Conservation (phyloP, 129 eudicot species). For the Calendula officinalis region DNA sequence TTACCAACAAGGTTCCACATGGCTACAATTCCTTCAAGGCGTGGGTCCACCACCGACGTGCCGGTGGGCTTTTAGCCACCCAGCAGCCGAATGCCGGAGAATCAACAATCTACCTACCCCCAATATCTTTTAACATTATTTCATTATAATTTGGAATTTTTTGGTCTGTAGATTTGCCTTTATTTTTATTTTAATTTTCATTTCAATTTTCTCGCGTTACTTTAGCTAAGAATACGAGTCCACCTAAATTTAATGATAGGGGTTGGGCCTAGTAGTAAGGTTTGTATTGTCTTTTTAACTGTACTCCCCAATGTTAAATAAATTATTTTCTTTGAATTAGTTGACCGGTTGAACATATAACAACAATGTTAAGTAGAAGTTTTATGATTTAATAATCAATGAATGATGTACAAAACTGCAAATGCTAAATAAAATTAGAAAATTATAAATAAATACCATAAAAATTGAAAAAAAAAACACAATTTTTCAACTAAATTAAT, state of each 20-base stretch:
- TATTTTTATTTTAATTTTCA: neutral
- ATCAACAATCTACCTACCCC: conserved; percentile 1
- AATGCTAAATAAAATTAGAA: too few species aligned
- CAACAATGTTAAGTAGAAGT: too few species aligned
- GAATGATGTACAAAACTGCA: too few species aligned
- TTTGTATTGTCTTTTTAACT: too few species aligned
- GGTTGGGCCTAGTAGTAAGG: neutral
- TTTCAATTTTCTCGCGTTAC: too few species aligned
- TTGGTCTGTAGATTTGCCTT: neutral
- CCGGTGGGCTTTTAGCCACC: conserved; percentile 7
- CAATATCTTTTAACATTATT: neutral
- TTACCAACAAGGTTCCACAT: conserved; percentile 11
- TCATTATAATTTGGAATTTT: conserved; percentile 1
- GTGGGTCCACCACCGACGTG: conserved; percentile 12
- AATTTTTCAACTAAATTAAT: too few species aligned
- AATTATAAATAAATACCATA: too few species aligned
- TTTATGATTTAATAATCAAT: too few species aligned
- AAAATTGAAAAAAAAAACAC: too few species aligned
- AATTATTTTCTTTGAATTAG: too few species aligned
- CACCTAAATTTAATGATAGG: neutral
- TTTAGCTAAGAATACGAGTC: neutral
- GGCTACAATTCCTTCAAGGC: neutral
- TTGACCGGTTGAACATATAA: too few species aligned
- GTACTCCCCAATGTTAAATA: neutral
- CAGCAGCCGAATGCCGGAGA: conserved; percentile 8